phyloP scores from a whole-genome alignment of 805 yeast genomes.

The Starmerella stigmatis region DNA sequence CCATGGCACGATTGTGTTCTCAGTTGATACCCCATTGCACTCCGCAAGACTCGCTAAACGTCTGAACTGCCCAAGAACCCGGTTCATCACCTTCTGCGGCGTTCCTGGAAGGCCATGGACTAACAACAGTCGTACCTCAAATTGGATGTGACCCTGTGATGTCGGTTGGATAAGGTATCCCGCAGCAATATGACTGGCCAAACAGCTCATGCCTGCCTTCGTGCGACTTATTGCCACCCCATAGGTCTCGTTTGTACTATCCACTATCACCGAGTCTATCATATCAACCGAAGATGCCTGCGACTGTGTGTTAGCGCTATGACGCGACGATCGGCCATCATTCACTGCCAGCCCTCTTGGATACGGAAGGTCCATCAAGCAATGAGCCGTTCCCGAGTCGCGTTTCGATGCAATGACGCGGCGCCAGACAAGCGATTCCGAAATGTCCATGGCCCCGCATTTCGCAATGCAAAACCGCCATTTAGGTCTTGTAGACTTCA shows the following conservation, averaged over 20 bases:
- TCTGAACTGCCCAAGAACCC: conserved; percentile 31
- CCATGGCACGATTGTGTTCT: conserved; percentile 32
- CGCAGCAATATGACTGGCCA: conserved; percentile 15
- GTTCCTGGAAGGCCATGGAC: conserved; percentile 7
- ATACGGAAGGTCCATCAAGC: conserved; percentile 18
- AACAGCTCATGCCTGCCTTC: conserved; percentile 10
- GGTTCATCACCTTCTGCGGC: conserved; percentile 25
- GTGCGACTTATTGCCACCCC: conserved; percentile 17
- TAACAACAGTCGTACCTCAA: conserved; percentile 16
- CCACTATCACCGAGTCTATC: conserved; percentile 11
- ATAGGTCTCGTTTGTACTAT: conserved; percentile 17
- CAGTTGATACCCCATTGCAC: conserved; percentile 29
- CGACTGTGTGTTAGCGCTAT: not conserved
- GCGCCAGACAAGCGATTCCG: conserved; percentile 29
- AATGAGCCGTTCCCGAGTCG: not conserved
- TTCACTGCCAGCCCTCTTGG: conserved; percentile 14
- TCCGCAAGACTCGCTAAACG: conserved; percentile 31
- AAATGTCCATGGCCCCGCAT: conserved; percentile 30
- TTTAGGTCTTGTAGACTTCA: conserved; percentile 12
- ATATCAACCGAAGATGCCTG: not conserved
- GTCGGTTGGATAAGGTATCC: conserved; percentile 22
- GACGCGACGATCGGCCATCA: not conserved
- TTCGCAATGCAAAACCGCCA: conserved; percentile 33
- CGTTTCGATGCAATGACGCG: conserved; percentile 7
- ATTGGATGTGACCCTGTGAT: conserved; percentile 5